A percentile compares a stretch with the other conserved stretches of the same genome.
Evolutionary conservation across 371 early-diverging fungal genomes (phyloP).

Genomic region (Phascolomyces articulosus): DNA sequence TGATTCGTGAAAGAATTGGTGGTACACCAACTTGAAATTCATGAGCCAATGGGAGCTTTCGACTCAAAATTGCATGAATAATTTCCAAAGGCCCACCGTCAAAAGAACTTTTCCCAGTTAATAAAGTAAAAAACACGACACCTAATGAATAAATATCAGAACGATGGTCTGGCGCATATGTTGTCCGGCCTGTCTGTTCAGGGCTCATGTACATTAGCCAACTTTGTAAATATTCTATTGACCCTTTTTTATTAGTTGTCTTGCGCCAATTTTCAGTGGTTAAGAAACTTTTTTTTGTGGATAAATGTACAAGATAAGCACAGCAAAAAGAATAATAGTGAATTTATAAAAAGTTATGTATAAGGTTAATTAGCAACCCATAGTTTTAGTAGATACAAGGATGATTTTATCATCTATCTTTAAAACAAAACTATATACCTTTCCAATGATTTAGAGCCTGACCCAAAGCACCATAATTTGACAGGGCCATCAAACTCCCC

Average conservation of each 20-base stretch:
- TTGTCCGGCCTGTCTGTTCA: slow-evolving; percentile 63
- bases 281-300: slow-evolving; percentile 26
- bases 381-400: too few species aligned
- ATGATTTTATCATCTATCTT: too few species aligned
- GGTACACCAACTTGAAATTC: slow-evolving; percentile 56
- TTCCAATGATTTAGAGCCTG: slow-evolving; percentile 30
- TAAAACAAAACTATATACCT: too few species aligned
- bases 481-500: slow-evolving; percentile 31
- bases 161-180: slow-evolving; percentile 58
- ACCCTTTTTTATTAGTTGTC: slow-evolving; percentile 36
- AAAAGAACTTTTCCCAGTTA: slow-evolving; percentile 55
- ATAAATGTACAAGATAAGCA: not conserved
- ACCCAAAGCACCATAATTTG: slow-evolving; percentile 45
- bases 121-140: slow-evolving; percentile 51
- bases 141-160: slow-evolving; percentile 62
- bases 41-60: slow-evolving; percentile 44
- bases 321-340: too few species aligned
- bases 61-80: slow-evolving; percentile 53
- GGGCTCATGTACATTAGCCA: slow-evolving; percentile 43
- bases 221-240: slow-evolving; percentile 14
- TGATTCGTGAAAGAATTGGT: slow-evolving; percentile 43
- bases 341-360: too few species aligned
- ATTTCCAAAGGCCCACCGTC: slow-evolving; percentile 57
- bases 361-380: too few species aligned
- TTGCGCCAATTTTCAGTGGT: slow-evolving; percentile 53